phyloP scores from a whole-genome alignment of 2,329 filamentous ascomycete genomes.

The Fusarium humuli region DNA sequence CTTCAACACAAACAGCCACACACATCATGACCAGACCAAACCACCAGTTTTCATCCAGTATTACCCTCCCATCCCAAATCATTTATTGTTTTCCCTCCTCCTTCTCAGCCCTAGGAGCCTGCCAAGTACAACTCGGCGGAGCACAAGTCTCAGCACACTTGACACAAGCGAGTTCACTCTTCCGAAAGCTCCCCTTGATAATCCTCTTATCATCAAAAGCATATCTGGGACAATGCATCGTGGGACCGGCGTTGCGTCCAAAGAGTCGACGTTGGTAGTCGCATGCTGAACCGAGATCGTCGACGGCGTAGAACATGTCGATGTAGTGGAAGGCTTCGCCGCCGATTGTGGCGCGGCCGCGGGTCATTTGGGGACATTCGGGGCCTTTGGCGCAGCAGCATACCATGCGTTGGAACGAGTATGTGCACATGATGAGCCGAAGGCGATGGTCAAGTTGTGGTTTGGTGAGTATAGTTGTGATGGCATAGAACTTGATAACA shows the following conservation, averaged over 20 bases:
- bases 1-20: neutral
- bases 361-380: slow-evolving; percentile 43
- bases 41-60: fast-evolving
- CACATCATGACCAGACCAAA: neutral
- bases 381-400: slow-evolving; percentile 47
- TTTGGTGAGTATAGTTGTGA: too few relatives aligned
- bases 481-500: too few relatives aligned
- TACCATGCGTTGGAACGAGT: slow-evolving; percentile 45
- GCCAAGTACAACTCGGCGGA: slow-evolving; percentile 45
- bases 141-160: slow-evolving; percentile 46
- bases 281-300: slow-evolving; percentile 45
- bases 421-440: slow-evolving; percentile 38
- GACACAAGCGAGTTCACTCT: slow-evolving; percentile 45
- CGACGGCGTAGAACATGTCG: slow-evolving; percentile 43
- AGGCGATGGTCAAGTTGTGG: too few relatives aligned
- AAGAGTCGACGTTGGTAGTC: slow-evolving; percentile 46
- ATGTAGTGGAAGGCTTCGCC: slow-evolving; percentile 45
- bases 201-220: slow-evolving; percentile 45
- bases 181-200: slow-evolving; percentile 42
- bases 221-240: slow-evolving; percentile 44
- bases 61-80: neutral
- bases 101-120: slow-evolving; percentile 38
- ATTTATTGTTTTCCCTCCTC: slow-evolving; percentile 7
- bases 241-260: slow-evolving; percentile 38
- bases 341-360: slow-evolving; percentile 36